Evolutionary conservation across 441 rosid species (phyloP), one percentile per base, ranked within the genome.

Genomic region (Eruca vesicaria): DNA sequence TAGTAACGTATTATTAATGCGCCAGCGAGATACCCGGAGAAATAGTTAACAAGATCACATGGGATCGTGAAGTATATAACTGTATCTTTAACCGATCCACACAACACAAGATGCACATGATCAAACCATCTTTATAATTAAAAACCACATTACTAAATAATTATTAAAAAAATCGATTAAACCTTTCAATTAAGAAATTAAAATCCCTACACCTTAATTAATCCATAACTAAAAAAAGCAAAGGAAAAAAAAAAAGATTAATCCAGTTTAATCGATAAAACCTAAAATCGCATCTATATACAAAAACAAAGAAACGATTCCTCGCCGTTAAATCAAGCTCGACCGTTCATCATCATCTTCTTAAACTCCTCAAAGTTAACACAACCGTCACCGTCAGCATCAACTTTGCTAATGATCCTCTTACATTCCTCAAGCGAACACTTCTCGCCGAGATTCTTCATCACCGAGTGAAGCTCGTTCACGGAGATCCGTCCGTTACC

Each of bases 281-380:
- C 56, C 56, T 50, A 50, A 50, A 45, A 45, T 12, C 53, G 60
- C 7, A 23, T 55, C 21, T 56, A 14, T 41, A 21, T 12, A 55
- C 29, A 55, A 11, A 23, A 23, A 1, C 45, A 45, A 45, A 18
- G 56, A 33, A 50, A 75, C 55, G 52, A 58, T 20, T 26, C 12
- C 14, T 52, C 32, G 41, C 71, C 62, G 62, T 67, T 14, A 9
- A 10, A 32, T 70, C 55, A 71, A 58, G 72, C 28, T 12, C 68
- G 33, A 21, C 72, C 82, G 14, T 81, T 81, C 12, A 73, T 55
- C 98, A 94, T 94, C 98, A 94, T 92, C 89, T 78, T 84, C 91
- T 89, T 92, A 28, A 92, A 94, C 86, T 94, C 97, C 72, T 90
- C 92, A 62, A 92, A 94, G 56, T 92, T 86, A 33, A 94, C 94